Evolutionary conservation across 208 protist species (phyloP).

Genomic region (Leishmania martiniquensis): DNA sequence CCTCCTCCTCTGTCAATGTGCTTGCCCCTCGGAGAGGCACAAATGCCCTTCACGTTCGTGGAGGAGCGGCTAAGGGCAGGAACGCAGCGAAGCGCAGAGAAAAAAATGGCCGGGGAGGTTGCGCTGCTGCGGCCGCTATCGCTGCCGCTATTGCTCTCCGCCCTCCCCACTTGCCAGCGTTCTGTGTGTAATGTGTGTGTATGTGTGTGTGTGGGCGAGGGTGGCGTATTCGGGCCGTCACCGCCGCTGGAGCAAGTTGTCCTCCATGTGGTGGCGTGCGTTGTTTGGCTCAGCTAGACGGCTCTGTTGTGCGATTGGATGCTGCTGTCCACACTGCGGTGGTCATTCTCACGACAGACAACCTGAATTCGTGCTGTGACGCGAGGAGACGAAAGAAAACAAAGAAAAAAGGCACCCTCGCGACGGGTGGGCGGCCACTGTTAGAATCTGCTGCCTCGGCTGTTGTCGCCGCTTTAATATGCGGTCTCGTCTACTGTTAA

Average conservation of each 20-base stretch:
- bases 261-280: background rate
- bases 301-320: background rate
- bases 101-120: too few species aligned
- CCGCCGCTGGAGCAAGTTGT: background rate
- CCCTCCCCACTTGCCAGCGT: background rate
- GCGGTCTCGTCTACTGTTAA: too few species aligned
- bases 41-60: too few species aligned
- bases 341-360: background rate
- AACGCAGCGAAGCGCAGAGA: too few species aligned
- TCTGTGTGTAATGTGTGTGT: constrained; percentile 2
- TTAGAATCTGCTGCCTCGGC: background rate
- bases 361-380: too few species aligned
- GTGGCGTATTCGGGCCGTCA: background rate
- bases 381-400: too few species aligned
- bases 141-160: background rate
- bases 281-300: background rate
- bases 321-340: background rate
- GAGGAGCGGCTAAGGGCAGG: too few species aligned
- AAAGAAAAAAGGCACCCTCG: background rate
- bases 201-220: constrained; percentile 1
- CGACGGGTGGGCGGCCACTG: background rate
- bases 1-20: too few species aligned
- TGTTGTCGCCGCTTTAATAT: too few species aligned
- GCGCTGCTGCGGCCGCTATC: background rate
- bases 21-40: too few species aligned